Percentiles rank a stretch among this genome's conserved stretches.
Conservation (phyloP, 75 land plant species). For the Cunninghamia lanceolata region DNA sequence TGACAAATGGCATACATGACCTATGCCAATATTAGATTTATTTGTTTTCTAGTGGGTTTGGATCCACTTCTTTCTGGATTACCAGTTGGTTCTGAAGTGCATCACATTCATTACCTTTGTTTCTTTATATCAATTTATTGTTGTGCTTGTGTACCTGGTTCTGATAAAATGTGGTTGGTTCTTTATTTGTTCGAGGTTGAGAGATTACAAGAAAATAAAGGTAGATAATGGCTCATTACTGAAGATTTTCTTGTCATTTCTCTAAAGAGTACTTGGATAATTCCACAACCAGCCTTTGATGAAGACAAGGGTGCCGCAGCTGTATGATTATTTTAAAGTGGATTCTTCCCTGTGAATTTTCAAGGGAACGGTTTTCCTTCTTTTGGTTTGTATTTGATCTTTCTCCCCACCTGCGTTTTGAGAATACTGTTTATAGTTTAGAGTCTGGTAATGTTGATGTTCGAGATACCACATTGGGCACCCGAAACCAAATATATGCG, state of each 20-base stretch:
- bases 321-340: slow-evolving; percentile 6
- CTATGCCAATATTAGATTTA: background rate
- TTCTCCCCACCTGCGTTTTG: background rate
- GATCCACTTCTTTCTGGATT: slow-evolving; percentile 4
- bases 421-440: slow-evolving; percentile 7
- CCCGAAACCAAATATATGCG: background rate
- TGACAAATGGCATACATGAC: slow-evolving; percentile 16
- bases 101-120: slow-evolving; percentile 7
- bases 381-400: slow-evolving; percentile 10
- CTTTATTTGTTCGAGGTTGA: slow-evolving; percentile 9
- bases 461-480: background rate
- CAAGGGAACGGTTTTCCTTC: slow-evolving; percentile 12
- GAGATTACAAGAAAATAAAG: slow-evolving; percentile 7
- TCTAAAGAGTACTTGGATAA: slow-evolving; percentile 9
- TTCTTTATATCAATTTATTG: slow-evolving; percentile 6
- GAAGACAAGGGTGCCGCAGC: slow-evolving; percentile 8
- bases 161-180: slow-evolving; percentile 7
- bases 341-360: slow-evolving; percentile 8
- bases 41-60: slow-evolving; percentile 1
- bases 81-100: slow-evolving; percentile 7
- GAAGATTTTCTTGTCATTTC: slow-evolving; percentile 13
- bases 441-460: background rate
- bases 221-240: slow-evolving; percentile 4
- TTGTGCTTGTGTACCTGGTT: slow-evolving; percentile 1
- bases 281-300: background rate